Base-by-base conservation (phyloP, 164 flowering plant species). In the Piper longum region DNA sequence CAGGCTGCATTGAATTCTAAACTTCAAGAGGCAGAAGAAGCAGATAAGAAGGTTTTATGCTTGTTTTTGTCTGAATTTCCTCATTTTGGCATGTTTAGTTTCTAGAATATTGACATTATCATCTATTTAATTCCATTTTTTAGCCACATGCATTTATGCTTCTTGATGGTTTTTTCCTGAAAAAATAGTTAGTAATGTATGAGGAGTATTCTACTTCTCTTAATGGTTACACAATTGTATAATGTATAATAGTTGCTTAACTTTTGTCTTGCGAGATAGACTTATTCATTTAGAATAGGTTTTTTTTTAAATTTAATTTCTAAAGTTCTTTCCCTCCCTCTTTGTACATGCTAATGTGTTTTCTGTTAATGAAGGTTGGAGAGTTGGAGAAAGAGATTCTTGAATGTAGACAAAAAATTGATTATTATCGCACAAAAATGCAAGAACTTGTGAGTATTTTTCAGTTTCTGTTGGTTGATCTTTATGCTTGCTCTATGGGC, bases 371-470 rank as follows among this genome's bases (percentile, higher is more conserved):
- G 66, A 62, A 90, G 99, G 97, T 88, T 42, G 84, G 79, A 75
- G 89, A 83, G 57, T 65, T 87, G 77, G 95, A 93, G 82, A 93
- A 87, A 73, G 93, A 88, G 65, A 90, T 88, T 65, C 54, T 79
- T 57, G 96, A 88, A 17, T 82, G 93, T 16, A 90, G 61, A 72
- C 85, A 89, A 78, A 90, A 91, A 72, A 85, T 84, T 70, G 91
- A 87, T 64, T 87, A 78, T 71, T 93, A 68, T 67, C 87, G 90
- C 60, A 69, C 79, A 26, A 88, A 84, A 75, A 90, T 93, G 97
- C 99, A 93, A 78, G 97, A 93, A 71, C 89, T 93, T 77, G 99
- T 93, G 73, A 81, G 97, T 81, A 16, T n/a, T 62, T 36, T 70
- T 17, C 56, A 56, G 11, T 17, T 65, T 43, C 56, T 26, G n/a